phyloP scores from a whole-genome alignment of 805 yeast genomes.

The Schwanniomyces pseudopolymorphus region DNA sequence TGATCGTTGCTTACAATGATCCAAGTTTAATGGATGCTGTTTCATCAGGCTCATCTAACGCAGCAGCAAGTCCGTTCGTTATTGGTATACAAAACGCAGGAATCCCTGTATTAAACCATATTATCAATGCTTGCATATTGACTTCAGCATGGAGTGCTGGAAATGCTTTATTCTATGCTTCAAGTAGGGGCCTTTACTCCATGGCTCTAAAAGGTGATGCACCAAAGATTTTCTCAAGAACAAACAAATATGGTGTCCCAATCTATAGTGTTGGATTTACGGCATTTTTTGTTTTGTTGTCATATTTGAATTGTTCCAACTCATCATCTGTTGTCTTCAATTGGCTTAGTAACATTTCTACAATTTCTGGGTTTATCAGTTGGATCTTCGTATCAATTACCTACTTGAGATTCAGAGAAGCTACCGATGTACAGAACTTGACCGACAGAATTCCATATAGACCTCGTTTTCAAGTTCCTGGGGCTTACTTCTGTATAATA shows the following conservation, averaged over 20 bases:
- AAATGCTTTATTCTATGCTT: slow-evolving; percentile 27
- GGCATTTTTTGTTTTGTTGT: slow-evolving; percentile 19
- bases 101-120: slow-evolving; percentile 64
- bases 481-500: slow-evolving; percentile 48
- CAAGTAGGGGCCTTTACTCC: slow-evolving; percentile 26
- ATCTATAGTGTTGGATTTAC: slow-evolving; percentile 18
- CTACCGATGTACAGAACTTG: slow-evolving; percentile 47
- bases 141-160: slow-evolving; percentile 75
- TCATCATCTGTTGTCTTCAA: slow-evolving; percentile 61
- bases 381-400: slow-evolving; percentile 58
- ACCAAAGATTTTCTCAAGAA: slow-evolving; percentile 16
- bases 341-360: slow-evolving; percentile 72
- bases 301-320: slow-evolving; percentile 43
- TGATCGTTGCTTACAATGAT: slow-evolving; percentile 24
- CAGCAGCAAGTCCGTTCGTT: slow-evolving; percentile 76
- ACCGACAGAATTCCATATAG: slow-evolving; percentile 52
- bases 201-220: slow-evolving; percentile 19
- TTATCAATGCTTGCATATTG: slow-evolving; percentile 70
- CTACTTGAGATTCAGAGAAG: slow-evolving; percentile 62
- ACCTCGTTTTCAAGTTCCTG: slow-evolving; percentile 49
- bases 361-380: slow-evolving; percentile 66
- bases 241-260: slow-evolving; percentile 16
- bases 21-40: slow-evolving; percentile 12
- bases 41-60: slow-evolving; percentile 18
- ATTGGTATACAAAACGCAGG: slow-evolving; percentile 45